Evolutionary conservation across 2,329 filamentous ascomycete species (phyloP).

Genomic region (Stagonosporopsis cucurbitacearum): DNA sequence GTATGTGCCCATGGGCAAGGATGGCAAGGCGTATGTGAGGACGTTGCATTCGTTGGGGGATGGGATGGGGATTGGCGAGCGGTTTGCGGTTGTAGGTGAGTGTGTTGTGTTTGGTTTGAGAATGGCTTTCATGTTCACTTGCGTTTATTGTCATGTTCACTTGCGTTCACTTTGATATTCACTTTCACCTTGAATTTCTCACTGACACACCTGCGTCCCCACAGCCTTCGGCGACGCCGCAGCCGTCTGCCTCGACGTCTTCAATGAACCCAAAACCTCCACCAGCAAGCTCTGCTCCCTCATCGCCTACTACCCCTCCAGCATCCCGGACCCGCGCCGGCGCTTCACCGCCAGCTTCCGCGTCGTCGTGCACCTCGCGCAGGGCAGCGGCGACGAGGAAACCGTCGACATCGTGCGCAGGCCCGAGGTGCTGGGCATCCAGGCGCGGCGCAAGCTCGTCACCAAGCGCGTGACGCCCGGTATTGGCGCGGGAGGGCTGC

Average conservation of each 20-base stretch:
- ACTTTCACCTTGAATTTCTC: background rate
- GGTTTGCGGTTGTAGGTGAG: conserved; percentile 67
- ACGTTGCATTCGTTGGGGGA: conserved; percentile 60
- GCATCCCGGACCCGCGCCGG: conserved; percentile 60
- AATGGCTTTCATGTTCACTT: no score
- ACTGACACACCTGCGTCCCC: background rate
- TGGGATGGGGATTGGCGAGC: conserved; percentile 63
- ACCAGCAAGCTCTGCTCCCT: conserved; percentile 62
- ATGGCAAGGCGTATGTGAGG: conserved; percentile 56
- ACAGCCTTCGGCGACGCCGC: conserved; percentile 68
- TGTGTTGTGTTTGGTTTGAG: no score
- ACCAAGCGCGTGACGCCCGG: conserved; percentile 59
- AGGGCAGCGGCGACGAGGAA: conserved; percentile 43
- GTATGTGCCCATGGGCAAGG: conserved; percentile 62
- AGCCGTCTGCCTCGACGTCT: conserved; percentile 64
- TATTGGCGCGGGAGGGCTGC: conserved; percentile 57
- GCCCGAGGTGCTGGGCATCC: conserved; percentile 60
- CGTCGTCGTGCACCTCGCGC: conserved; percentile 65
- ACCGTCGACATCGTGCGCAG: conserved; percentile 58
- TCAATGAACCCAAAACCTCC: conserved; percentile 60
- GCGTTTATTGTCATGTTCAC: no score
- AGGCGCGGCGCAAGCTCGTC: conserved; percentile 57
- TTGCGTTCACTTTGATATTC: no score
- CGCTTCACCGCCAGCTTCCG: conserved; percentile 53
- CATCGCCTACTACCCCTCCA: conserved; percentile 68